Evolutionary conservation across 805 yeast species (phyloP).

Genomic region (Candida tibetensis): DNA sequence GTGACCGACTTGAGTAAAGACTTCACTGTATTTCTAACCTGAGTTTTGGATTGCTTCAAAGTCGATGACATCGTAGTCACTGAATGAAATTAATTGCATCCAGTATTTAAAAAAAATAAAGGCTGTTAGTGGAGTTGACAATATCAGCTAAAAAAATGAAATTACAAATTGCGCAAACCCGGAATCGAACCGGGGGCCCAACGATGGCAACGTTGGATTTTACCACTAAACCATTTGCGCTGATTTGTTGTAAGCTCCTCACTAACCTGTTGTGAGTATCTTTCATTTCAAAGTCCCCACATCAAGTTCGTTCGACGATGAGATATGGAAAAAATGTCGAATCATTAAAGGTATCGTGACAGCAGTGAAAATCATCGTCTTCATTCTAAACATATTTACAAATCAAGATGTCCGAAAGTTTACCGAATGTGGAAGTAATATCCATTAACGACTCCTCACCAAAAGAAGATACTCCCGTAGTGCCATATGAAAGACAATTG

Average conservation of each 20-base stretch:
- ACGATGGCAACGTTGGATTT: slow-evolving; percentile 6
- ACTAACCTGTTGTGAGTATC: too few species aligned
- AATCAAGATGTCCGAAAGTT: slow-evolving; percentile 2
- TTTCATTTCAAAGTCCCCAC: too few species aligned
- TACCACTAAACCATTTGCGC: slow-evolving; percentile 6
- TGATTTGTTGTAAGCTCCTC: background rate
- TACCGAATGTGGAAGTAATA: slow-evolving; percentile 32
- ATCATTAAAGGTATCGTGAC: too few species aligned
- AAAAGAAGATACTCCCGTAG: slow-evolving; percentile 21
- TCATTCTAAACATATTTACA: background rate
- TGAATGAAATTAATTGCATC: too few species aligned
- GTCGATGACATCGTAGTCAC: slow-evolving; percentile 1
- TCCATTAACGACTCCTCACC: slow-evolving; percentile 32
- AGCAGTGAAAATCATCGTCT: too few species aligned
- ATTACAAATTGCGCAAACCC: slow-evolving; percentile 1
- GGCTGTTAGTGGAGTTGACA: too few species aligned
- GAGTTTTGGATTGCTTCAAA: slow-evolving; percentile 16
- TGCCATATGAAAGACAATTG: slow-evolving; percentile 59
- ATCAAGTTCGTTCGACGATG: background rate
- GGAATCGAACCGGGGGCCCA: slow-evolving; percentile 7
- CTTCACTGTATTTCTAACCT: slow-evolving; percentile 26
- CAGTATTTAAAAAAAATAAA: too few species aligned
- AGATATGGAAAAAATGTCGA: background rate
- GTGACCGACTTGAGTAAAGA: slow-evolving; percentile 15
- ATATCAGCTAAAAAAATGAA: background rate